phyloP scores from a whole-genome alignment of 495 filamentous ascomycete genomes.

The Trichoderma virens region DNA sequence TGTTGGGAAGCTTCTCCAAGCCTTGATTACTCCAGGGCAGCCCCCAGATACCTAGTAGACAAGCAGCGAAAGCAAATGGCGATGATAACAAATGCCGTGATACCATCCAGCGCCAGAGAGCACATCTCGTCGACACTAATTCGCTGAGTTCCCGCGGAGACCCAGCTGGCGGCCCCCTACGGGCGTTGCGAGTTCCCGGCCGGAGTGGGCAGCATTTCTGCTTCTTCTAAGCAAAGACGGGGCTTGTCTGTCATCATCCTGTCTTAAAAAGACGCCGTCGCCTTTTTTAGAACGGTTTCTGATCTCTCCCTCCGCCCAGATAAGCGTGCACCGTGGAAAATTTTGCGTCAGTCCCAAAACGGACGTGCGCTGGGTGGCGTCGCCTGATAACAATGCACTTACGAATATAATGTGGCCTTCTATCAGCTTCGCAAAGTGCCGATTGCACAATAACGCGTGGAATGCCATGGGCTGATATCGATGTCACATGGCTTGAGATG shows the following conservation, averaged over 20 bases:
- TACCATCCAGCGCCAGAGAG: neutral
- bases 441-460: neutral
- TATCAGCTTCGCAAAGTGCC: neutral
- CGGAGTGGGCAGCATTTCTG: neutral
- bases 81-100: neutral
- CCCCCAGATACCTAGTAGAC: too few relatives aligned
- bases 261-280: neutral
- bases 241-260: neutral
- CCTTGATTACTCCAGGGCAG: neutral
- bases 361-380: neutral
- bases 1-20: neutral
- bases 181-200: neutral
- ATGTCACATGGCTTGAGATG: neutral
- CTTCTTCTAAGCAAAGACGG: neutral
- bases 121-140: neutral
- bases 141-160: neutral
- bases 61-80: neutral
- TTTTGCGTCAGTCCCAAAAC: neutral
- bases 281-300: neutral
- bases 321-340: neutral
- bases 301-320: neutral
- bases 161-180: neutral
- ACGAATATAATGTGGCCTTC: neutral
- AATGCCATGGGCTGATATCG: neutral
- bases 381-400: constrained; percentile 1